Evolutionary conservation across 139 green algal species (phyloP).

Genomic region (Chlamydomonas sp.): DNA sequence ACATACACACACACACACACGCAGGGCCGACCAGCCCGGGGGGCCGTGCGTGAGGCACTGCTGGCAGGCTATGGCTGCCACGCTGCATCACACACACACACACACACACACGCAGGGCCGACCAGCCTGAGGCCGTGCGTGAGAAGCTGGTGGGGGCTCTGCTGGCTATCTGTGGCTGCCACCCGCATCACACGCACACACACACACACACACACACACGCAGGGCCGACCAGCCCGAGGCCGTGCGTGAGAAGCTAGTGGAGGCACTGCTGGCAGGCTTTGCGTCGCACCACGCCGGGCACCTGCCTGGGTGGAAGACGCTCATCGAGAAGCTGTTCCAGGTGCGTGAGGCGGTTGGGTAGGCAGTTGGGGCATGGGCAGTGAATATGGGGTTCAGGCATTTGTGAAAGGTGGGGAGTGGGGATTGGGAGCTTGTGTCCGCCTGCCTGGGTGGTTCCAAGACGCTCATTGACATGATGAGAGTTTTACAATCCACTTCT

Average conservation of each 20-base stretch:
- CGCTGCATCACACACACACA: too few relatives aligned
- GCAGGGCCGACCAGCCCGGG: neutral
- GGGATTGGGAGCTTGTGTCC: too few relatives aligned
- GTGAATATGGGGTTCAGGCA: too few relatives aligned
- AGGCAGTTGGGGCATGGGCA: too few relatives aligned
- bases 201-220: neutral
- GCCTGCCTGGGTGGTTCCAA: too few relatives aligned
- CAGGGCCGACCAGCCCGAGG: slow-evolving; percentile 53
- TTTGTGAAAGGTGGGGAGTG: too few relatives aligned
- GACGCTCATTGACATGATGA: too few relatives aligned
- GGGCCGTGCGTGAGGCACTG: neutral
- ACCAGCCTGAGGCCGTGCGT: neutral
- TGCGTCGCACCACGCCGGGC: slow-evolving; percentile 85
- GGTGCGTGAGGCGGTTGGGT: too few relatives aligned
- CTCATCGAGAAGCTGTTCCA: slow-evolving; percentile 89
- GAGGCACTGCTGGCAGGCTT: slow-evolving; percentile 63
- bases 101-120: too few relatives aligned
- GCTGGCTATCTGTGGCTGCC: neutral
- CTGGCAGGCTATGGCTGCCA: neutral
- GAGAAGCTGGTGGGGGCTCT: neutral
- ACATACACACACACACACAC: slow-evolving; percentile 4
- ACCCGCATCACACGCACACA: too few relatives aligned
- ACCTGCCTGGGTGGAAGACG: slow-evolving; percentile 85
- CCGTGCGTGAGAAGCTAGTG: slow-evolving; percentile 56
- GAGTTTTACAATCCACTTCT: too few relatives aligned